Percentiles rank a stretch among this genome's conserved stretches.
These are phyloP conservation scores for Ogataea pignaliae DNA, from an alignment of 805 yeast genomes.

Conservation along the genomic window DNA sequence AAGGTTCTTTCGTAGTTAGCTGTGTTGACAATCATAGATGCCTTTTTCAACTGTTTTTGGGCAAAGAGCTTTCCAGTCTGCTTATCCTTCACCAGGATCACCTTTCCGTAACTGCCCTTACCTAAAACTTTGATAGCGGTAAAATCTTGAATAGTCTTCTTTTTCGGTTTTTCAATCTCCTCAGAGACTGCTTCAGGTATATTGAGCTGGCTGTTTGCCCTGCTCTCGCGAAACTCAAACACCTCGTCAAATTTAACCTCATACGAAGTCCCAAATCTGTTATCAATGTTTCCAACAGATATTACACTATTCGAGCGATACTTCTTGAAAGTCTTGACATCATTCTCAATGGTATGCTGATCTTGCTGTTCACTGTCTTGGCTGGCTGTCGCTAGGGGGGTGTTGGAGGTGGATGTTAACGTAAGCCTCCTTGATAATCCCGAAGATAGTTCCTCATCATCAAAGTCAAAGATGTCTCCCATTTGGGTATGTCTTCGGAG, in stretches of 20 bases:
- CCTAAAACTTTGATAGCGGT: conserved; percentile 76
- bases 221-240: conserved; percentile 27
- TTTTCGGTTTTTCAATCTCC: conserved; percentile 3
- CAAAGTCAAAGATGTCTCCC: conserved; percentile 26
- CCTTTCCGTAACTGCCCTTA: conserved; percentile 87
- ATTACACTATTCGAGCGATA: conserved; percentile 27
- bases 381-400: too few relatives aligned
- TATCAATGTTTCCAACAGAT: conserved; percentile 27
- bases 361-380: too few relatives aligned
- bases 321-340: conserved; percentile 21
- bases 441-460: conserved; percentile 22
- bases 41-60: conserved; percentile 81
- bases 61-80: conserved; percentile 67
- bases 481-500: conserved; percentile 3
- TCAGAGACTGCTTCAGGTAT: background rate
- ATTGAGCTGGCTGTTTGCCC: conserved; percentile 12
- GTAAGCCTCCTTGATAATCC: too few relatives aligned
- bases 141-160: conserved; percentile 48
- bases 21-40: conserved; percentile 60
- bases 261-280: conserved; percentile 43
- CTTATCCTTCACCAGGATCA: conserved; percentile 65
- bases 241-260: conserved; percentile 43
- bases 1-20: conserved; percentile 69
- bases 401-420: too few relatives aligned
- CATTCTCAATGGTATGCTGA: too few relatives aligned